Conservation (phyloP, 805 yeast species). For the Ogataea glucozyma region DNA sequence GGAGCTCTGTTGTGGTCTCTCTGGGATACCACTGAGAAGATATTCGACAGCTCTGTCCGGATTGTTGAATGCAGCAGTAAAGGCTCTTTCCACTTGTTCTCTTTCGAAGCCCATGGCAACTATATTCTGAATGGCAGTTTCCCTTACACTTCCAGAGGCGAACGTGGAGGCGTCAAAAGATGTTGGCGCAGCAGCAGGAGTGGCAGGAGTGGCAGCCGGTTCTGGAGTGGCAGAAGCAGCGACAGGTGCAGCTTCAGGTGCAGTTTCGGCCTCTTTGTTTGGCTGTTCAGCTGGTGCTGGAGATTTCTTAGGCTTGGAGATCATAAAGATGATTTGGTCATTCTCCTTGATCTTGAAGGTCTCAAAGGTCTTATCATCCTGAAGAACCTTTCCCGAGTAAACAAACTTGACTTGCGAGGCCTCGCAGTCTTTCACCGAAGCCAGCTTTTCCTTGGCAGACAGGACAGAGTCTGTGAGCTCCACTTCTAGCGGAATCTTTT, state of each 20-base stretch:
- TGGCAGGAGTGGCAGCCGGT: conserved; percentile 25
- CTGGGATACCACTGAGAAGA: conserved; percentile 86
- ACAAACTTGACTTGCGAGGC: conserved; percentile 81
- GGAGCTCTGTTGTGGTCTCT: conserved; percentile 30
- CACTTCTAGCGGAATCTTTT: conserved; percentile 76
- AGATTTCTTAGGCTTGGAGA: conserved; percentile 53
- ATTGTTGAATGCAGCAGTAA: conserved; percentile 93
- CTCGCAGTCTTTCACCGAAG: conserved; percentile 66
- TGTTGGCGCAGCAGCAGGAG: conserved; percentile 22
- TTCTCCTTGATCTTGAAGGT: conserved; percentile 76
- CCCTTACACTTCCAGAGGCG: conserved; percentile 77
- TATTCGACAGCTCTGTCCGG: conserved; percentile 99
- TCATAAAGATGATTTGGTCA: conserved; percentile 92
- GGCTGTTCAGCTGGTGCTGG: conserved; percentile 32
- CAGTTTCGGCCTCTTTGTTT: conserved; percentile 17
- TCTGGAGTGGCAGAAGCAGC: conserved; percentile 23
- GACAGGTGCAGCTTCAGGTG: conserved; percentile 14
- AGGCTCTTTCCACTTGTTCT: conserved; percentile 82
- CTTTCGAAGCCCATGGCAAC: conserved; percentile 96
- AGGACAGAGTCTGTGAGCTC: conserved; percentile 66
- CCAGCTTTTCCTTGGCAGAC: conserved; percentile 73
- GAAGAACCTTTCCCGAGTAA: conserved; percentile 85
- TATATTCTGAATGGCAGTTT: conserved; percentile 75
- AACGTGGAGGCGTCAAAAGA: conserved; percentile 53
- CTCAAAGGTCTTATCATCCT: conserved; percentile 74